Percentiles rank a stretch among this genome's conserved stretches.
Conservation (phyloP, 2,329 filamentous ascomycete genomes). For the Zalaria obscura region DNA sequence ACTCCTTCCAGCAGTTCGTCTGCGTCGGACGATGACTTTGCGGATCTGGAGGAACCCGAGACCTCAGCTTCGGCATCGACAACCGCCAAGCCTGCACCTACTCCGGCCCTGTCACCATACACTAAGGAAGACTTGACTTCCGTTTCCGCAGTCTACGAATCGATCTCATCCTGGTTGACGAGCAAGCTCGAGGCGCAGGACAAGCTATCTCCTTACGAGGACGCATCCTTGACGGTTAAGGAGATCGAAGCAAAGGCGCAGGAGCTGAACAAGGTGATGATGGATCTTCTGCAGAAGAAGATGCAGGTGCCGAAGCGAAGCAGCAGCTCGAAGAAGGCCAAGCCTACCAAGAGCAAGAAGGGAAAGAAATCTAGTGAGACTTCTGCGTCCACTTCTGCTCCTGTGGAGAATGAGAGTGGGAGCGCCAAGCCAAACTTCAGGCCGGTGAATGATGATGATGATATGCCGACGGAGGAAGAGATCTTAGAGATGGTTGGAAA, state of each 20-base stretch:
- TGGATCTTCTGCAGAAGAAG: slow-evolving; percentile 57
- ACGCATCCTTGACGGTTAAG: slow-evolving; percentile 59
- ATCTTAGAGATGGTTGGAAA: slow-evolving; percentile 11
- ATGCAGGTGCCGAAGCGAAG: slow-evolving; percentile 31
- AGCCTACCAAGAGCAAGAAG: slow-evolving; percentile 19
- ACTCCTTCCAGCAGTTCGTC: slow-evolving; percentile 34
- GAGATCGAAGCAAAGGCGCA: slow-evolving; percentile 57
- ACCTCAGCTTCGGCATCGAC: slow-evolving; percentile 25
- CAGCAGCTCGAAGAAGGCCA: slow-evolving; percentile 18
- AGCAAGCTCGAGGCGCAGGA: slow-evolving; percentile 57
- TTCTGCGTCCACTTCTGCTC: slow-evolving; percentile 1
- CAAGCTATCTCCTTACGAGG: slow-evolving; percentile 52
- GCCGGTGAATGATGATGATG: slow-evolving; percentile 8
- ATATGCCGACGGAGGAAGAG: slow-evolving; percentile 14
- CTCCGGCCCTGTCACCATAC: slow-evolving; percentile 52
- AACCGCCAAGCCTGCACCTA: slow-evolving; percentile 20
- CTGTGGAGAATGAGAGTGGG: slow-evolving; percentile 1
- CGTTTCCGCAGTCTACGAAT: slow-evolving; percentile 48
- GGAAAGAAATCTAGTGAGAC: slow-evolving; percentile 10
- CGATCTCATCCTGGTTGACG: slow-evolving; percentile 59
- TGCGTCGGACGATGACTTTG: slow-evolving; percentile 41
- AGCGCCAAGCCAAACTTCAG: slow-evolving; percentile 7
- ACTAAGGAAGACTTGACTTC: slow-evolving; percentile 55
- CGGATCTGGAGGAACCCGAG: slow-evolving; percentile 65
- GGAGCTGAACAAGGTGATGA: slow-evolving; percentile 55